Evolutionary conservation across 192 early-diverging fungal genomes (phyloP).

Genomic region (Dispira parvispora): DNA sequence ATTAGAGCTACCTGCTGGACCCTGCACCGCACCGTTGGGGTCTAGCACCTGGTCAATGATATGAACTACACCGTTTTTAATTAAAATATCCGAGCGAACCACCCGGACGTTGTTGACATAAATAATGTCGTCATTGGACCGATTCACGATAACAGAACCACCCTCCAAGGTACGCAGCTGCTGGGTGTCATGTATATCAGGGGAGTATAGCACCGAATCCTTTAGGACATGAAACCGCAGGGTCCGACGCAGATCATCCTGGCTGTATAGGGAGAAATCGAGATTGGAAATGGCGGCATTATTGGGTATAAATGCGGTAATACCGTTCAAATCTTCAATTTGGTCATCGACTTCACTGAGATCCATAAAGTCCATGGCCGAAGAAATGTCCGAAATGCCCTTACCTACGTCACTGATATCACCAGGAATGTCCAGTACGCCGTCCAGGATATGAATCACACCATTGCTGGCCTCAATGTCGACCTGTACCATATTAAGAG

Average conservation of each 20-base stretch:
- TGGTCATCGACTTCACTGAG: background rate
- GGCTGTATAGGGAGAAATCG: background rate
- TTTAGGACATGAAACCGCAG: background rate
- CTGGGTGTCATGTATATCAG: background rate
- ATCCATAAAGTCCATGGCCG: background rate
- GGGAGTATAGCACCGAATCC: background rate
- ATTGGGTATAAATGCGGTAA: constrained; percentile 3
- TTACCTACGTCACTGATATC: background rate
- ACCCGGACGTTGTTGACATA: background rate
- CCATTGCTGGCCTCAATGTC: background rate
- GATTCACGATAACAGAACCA: background rate
- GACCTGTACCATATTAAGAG: background rate
- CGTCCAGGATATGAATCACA: background rate
- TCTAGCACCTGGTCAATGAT: background rate
- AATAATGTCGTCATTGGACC: background rate
- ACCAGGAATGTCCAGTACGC: background rate
- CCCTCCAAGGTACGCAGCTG: constrained; percentile 4
- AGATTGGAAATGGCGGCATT: constrained; percentile 2
- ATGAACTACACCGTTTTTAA: background rate
- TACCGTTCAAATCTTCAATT: background rate
- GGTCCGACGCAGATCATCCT: background rate
- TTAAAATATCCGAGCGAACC: constrained; percentile 1
- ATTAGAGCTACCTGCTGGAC: background rate
- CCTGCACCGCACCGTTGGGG: background rate
- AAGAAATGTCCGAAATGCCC: background rate